These are phyloP conservation scores for Acanthamoeba rhysodes DNA, from an alignment of 208 protist species.

Conservation along the genomic window DNA sequence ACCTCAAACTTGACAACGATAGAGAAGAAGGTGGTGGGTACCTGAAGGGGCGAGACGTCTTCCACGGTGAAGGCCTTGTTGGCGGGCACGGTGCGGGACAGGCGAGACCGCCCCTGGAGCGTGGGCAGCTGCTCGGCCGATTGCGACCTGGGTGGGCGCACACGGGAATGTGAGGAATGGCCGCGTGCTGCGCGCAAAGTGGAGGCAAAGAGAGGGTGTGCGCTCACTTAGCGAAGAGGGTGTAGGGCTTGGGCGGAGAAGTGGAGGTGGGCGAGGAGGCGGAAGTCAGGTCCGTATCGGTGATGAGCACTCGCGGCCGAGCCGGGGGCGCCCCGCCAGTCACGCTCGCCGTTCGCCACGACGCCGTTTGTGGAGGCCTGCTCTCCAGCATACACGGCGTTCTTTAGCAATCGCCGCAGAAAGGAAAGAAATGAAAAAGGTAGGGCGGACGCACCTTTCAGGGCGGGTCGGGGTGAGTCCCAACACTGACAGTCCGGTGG, in stretches of 20 bases:
- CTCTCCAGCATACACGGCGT: neutral
- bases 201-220: neutral
- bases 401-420: too few relatives aligned
- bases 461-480: neutral
- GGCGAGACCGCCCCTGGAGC: neutral
- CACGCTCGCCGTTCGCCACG: neutral
- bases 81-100: neutral
- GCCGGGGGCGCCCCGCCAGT: neutral
- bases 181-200: neutral
- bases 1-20: neutral
- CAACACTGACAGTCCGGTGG: neutral
- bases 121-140: slow-evolving; percentile 3
- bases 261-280: neutral
- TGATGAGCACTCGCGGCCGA: neutral
- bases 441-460: neutral
- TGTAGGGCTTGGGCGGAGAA: neutral
- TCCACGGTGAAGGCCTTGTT: neutral
- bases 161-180: neutral
- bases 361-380: neutral
- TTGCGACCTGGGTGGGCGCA: neutral
- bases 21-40: neutral
- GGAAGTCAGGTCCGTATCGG: neutral
- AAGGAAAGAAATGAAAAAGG: neutral
- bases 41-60: neutral
- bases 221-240: neutral